Evolutionary conservation across 495 filamentous ascomycete species (phyloP), one percentile per base, ranked within the genome.

Genomic region (Penicillium chermesinum): DNA sequence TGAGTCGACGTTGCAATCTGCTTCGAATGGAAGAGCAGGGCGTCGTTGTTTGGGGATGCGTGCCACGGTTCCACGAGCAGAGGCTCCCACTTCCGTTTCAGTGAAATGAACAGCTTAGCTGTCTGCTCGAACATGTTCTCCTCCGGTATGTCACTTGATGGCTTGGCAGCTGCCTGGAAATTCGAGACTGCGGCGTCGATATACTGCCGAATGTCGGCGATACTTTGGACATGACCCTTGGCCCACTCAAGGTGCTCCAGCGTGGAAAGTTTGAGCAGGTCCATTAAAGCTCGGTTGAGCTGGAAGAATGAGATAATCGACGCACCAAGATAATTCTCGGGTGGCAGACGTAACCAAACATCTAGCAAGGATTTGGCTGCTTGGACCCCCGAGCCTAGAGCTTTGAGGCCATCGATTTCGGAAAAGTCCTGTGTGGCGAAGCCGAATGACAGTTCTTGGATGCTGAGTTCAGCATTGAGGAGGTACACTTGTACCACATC

Each of bases 391-490:
- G 46, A 43, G 15, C 43, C 57, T 1, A 62, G 52, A 9, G 44
- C 41, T n/a, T n/a, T 6, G 35, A 37, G 13, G 4, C 15, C 35
- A n/a, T 37, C 13, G 15, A 17, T 17, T 6, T 37, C 35, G 35
- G 6, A 30, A 2, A 22, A 46, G 10, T 30, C 33, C 27, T 37
- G 18, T n/a, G 49, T 18, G 7, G 40, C 40, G 9, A 41, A 16
- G 35, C 63, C 63, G 17, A 69, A 41, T 22, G 61, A 59, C 22
- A 61, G 27, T 45, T 76, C 66, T 37, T 67, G 49, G 42, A 74
- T 66, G 9, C 50, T 52, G 3, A 71, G 54, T 14, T 73, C 67
- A 13, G 67, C 59, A 56, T 61, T 66, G 33, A 61, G 56, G 2
- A 67, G 53, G 39, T 63, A 52, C 16, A 56, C 41, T 25, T 63